phyloP scores from a whole-genome alignment of 2,329 filamentous ascomycete genomes.

The Ophiognomonia clavigignenti-juglandacearum region DNA sequence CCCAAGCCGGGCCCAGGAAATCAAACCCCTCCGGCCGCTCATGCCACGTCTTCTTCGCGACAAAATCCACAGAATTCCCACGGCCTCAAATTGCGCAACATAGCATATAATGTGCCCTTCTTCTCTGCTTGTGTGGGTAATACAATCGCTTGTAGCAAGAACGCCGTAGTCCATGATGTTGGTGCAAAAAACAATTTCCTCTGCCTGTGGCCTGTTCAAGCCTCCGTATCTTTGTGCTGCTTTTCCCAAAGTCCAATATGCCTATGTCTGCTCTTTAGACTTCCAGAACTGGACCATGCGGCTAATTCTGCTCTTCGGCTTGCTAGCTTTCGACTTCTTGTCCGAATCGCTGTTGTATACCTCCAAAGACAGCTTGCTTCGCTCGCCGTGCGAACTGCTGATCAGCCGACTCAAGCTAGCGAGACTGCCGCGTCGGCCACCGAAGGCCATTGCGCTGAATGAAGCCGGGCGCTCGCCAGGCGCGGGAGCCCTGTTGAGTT shows the following conservation, averaged over 20 bases:
- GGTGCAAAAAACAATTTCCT: constrained; percentile 16
- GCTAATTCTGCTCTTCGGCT: constrained; percentile 60
- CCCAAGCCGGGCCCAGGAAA: constrained; percentile 7
- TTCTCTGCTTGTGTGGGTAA: too few species aligned
- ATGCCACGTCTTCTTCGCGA: background rate
- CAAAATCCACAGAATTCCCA: background rate
- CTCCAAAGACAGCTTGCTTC: constrained; percentile 70
- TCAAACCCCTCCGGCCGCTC: constrained; percentile 1
- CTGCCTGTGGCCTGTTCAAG: constrained; percentile 7
- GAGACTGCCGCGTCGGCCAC: constrained; percentile 69
- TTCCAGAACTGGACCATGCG: constrained; percentile 80
- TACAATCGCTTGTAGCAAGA: constrained; percentile 23
- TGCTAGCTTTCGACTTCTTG: constrained; percentile 55
- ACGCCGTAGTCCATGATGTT: constrained; percentile 21
- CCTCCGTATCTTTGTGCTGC: too few species aligned
- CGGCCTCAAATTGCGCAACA: constrained; percentile 11
- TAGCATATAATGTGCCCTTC: too few species aligned
- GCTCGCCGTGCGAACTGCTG: constrained; percentile 68
- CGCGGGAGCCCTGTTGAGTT: constrained; percentile 43
- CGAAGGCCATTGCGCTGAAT: constrained; percentile 57
- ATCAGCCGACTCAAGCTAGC: constrained; percentile 73
- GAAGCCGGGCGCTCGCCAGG: constrained; percentile 58
- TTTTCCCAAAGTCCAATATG: too few species aligned
- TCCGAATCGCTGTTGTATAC: constrained; percentile 53
- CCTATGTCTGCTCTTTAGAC: constrained; percentile 37